Base-by-base conservation (phyloP, 441 rosid species). In the Populus trichocarpa region DNA sequence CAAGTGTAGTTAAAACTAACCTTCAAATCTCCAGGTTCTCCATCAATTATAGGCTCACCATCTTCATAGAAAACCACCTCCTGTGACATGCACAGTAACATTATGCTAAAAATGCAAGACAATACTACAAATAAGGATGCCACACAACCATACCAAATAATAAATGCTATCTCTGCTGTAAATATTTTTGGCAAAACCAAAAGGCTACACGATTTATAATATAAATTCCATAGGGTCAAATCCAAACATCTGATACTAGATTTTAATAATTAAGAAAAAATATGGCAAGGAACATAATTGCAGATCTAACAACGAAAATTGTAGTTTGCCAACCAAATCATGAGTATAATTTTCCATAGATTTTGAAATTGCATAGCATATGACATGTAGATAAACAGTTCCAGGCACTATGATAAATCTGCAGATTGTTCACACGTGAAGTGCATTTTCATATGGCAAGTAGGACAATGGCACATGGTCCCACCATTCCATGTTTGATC, bases 11-110 rank as follows among this genome's bases (percentile, higher is more conserved):
- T 67, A 72, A 79, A 74, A 69, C 89, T 74, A 81, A 94, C 99
- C 94, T 88, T 96, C 84, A 96, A 85, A 86, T 96, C 98, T 72
- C 99, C 99, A 68, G 97, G 92, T 83, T 96, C 99, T 33, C 98
- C 99, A 68, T 96, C 98, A 32, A 93, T 83, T 64, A 78, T 87
- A 36, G 98, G 98, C 67, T 96, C 99, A 30, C 98, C 99, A 28
- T 96, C 98, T 83, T 96, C 99, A 63, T 89, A 94, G 82, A 96
- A 94, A 75, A 89, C 93, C 65, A 96, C 94, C 85, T 94, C 99
- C 98, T 96, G 85, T 28, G 78, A 81, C 23, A 81, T 10, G 73
- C 42, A 80, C 32, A 22, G 63, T 36, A 67, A 71, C 10, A 35
- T 23, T 75, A 64, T 12, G 35, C 40, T n/a, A 30, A 74, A 76